Evolutionary conservation across 768 basidiomycete species (phyloP), one percentile per base, ranked within the genome.

Genomic region (Aureoboletus auriporus): DNA sequence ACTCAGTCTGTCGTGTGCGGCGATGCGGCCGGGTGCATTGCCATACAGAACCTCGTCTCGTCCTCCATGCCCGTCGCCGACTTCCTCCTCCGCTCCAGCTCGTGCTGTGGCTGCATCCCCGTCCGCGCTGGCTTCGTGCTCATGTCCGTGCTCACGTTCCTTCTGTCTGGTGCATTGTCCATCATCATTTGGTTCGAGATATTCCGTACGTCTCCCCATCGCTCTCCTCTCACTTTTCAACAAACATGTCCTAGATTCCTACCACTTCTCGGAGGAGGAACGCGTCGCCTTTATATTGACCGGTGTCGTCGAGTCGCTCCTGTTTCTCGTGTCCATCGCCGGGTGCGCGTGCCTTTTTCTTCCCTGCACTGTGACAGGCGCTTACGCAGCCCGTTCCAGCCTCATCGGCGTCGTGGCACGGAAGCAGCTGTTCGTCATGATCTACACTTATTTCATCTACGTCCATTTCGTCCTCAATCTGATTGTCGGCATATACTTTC

Each of bases 101-200:
- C 69, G 4, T 84, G 77, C 60, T 86, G 84, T 58, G 83, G 72
- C 55, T 83, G 83, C 54, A 61, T 85, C 51, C 82, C 82, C 27
- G 80, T 83, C 6, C 75, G 84, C 48, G 47, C 78, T 5, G 82
- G 85, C 30, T 82, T 85, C 29, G 68, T 80, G 39, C 55, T 76
- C 38, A 75, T 82, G 71, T 72, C 80, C 27, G 49, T 75, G 3
- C 62, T 84, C 8, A 76, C 76, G 1, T 74, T 83, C 46, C 53
- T 83, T 16, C 65, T 84, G 28, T 71, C 80, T 8, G 83, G 78
- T 2, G 50, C 76, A 14, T 67, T 85, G 29, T 71, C 80, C 3
- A 62, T 78, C 52, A 59, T 79, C 31, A 57, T 83, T 23, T 86
- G 83, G 84, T 82, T 79, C 60, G 79, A 84, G 59, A 64, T 84